phyloP scores from a whole-genome alignment of 176 grass and related monocot species.

The Aegilops tauschii region DNA sequence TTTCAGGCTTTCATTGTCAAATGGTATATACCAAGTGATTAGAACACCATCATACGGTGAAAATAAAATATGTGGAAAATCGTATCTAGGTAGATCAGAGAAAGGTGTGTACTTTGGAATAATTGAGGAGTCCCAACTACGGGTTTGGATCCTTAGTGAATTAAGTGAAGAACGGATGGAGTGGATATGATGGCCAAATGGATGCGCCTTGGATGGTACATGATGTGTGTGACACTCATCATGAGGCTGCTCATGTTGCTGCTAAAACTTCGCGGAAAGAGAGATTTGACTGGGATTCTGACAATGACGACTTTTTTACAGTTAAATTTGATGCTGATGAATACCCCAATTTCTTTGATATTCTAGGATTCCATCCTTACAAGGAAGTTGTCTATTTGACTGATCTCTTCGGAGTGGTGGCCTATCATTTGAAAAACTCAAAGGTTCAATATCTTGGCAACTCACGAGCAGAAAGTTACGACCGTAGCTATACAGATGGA shows the following conservation, averaged over 20 bases:
- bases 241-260: no score
- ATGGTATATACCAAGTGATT: not conserved
- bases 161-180: not conserved
- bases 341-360: not conserved
- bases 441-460: constrained; percentile 10
- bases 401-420: not conserved
- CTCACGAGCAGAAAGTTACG: not conserved
- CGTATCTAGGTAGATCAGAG: not conserved
- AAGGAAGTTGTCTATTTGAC: constrained; percentile 8
- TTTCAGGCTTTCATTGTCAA: not conserved
- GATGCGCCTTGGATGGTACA: not conserved
- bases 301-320: not conserved
- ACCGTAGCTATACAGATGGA: not conserved
- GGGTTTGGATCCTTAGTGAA: not conserved
- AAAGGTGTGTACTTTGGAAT: not conserved
- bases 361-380: constrained; percentile 8
- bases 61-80: not conserved
- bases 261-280: not conserved
- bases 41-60: not conserved
- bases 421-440: constrained; percentile 23
- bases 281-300: constrained; percentile 5
- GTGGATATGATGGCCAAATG: not conserved
- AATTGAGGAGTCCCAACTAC: not conserved
- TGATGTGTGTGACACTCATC: not conserved
- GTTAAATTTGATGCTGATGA: not conserved